Evolutionary conservation across 2,329 filamentous ascomycete genomes (phyloP).

Genomic region (Alternaria sp.): DNA sequence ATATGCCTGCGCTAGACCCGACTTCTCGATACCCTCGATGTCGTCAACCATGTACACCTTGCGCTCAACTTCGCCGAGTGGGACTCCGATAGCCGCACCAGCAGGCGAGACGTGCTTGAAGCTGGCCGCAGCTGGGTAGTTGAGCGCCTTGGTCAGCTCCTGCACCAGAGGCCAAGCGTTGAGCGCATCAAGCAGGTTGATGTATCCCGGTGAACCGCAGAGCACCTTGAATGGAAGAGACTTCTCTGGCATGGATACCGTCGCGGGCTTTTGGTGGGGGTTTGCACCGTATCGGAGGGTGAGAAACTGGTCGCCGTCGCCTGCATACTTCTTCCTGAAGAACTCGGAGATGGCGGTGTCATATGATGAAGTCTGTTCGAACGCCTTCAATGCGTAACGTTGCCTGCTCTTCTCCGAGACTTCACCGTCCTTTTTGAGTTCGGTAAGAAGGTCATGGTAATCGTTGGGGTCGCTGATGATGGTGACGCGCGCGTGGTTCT

Average conservation of each 20-base stretch:
- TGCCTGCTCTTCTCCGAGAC: conserved; percentile 86
- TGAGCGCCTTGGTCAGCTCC: conserved; percentile 89
- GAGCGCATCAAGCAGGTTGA: conserved; percentile 94
- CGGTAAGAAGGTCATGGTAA: conserved; percentile 91
- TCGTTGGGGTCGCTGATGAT: conserved; percentile 94
- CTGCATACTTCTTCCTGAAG: conserved; percentile 96
- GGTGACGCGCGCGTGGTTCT: conserved; percentile 95
- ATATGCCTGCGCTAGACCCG: conserved; percentile 89
- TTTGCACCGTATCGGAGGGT: conserved; percentile 94
- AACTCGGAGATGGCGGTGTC: conserved; percentile 94
- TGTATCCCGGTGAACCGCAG: conserved; percentile 88
- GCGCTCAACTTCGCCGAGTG: conserved; percentile 84
- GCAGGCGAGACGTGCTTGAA: conserved; percentile 99
- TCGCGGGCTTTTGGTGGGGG: conserved; percentile 96
- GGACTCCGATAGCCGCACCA: conserved; percentile 91
- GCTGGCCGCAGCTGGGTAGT: conserved; percentile 88
- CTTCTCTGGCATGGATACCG: conserved; percentile 77
- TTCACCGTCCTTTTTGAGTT: conserved; percentile 85
- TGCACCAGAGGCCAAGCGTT: conserved; percentile 98
- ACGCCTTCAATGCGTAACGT: conserved; percentile 93
- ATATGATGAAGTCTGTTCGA: conserved; percentile 97
- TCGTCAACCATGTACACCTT: conserved; percentile 99
- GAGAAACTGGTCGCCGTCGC: conserved; percentile 81
- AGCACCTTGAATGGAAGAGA: conserved; percentile 95
- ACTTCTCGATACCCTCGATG: conserved; percentile 86